Base-by-base conservation (phyloP, 2,329 filamentous ascomycete genomes). In the Drechmeria coniospora region DNA sequence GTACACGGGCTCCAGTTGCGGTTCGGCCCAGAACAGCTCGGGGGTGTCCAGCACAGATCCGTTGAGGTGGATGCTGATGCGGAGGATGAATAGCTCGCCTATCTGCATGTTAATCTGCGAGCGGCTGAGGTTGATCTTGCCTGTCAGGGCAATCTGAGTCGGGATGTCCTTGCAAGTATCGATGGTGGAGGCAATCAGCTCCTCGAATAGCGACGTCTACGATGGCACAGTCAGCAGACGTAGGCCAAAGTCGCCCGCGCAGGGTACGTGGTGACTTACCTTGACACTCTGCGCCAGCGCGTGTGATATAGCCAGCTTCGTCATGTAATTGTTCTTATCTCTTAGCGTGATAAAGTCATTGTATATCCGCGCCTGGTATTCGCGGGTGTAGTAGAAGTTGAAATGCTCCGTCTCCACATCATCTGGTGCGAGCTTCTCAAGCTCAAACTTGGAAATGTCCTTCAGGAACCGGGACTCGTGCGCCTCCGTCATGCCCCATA, bases 21-120 rank as follows among this genome's bases (percentile, higher is more conserved):
- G 90, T 55, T 98, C 90, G 18, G 87, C 81, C 90, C 90, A 98
- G 67, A 98, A 95, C 23, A 98, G 67, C 56, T 98, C 90, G 0
- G 90, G 90, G 8, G 86, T 92, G 51, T 98, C 90, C 21, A 98
- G 75, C 5, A 98, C 86, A 17, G 82, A 92, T 19, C 90, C 90
- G 52, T 95, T 93, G 27, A 98, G 68, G 56, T 98, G 92, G 46
- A 98, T 95, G 52, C 90, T 94, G 59, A 98, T 95, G 34, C 90
- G 74, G 18, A 98, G 62, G 47, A 98, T 95, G 54, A 98, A 98
- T 29, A 98, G 71, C 58, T 98, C 86, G 50, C 90, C 90, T 35
- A 98, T 94, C 56, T 95, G 86, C 86, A 95, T 95, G 62, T 95
- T 95, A 63, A 98, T 94, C 50, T 95, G 75, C 33, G 74, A 74